Conservation (phyloP, 768 basidiomycete species). For the Tulasnella sp. region DNA sequence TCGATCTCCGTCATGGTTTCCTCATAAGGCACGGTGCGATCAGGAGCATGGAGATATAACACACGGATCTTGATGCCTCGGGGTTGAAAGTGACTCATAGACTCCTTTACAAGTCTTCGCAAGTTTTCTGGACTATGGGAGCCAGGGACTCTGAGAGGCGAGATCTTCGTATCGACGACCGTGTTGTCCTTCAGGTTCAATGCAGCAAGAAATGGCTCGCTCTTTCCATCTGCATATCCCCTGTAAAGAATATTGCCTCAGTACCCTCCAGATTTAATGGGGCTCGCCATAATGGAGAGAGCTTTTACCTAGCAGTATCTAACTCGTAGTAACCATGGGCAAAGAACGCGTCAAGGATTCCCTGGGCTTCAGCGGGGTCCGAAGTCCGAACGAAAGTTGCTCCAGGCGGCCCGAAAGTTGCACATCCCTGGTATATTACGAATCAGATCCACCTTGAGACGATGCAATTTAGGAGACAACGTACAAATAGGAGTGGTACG, state of each 20-base stretch:
- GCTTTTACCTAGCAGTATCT: conserved; percentile 39
- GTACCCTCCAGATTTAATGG: no score
- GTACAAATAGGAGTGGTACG: no score
- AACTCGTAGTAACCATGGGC: no score
- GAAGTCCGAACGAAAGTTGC: no score
- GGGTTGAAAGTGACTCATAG: conserved; percentile 1
- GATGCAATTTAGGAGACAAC: no score
- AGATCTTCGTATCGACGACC: conserved; percentile 41
- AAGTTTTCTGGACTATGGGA: conserved; percentile 16
- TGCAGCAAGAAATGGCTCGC: conserved; percentile 38
- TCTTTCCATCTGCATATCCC: conserved; percentile 39
- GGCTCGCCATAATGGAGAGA: no score
- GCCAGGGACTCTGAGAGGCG: not conserved
- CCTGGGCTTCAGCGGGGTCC: no score
- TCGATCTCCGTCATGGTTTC: conserved; percentile 39
- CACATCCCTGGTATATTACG: no score
- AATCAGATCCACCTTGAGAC: no score
- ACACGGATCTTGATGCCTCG: conserved; percentile 21
- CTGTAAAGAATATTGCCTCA: no score
- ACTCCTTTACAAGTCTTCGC: conserved; percentile 8
- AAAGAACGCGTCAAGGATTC: no score
- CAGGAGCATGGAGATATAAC: conserved; percentile 40
- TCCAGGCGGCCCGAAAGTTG: no score
- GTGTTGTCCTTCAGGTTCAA: conserved; percentile 32
- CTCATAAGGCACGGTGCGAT: conserved; percentile 35